These are phyloP conservation scores for Cladosporium sp. DNA, from an alignment of 2,329 filamentous ascomycete genomes.

Conservation along the genomic window DNA sequence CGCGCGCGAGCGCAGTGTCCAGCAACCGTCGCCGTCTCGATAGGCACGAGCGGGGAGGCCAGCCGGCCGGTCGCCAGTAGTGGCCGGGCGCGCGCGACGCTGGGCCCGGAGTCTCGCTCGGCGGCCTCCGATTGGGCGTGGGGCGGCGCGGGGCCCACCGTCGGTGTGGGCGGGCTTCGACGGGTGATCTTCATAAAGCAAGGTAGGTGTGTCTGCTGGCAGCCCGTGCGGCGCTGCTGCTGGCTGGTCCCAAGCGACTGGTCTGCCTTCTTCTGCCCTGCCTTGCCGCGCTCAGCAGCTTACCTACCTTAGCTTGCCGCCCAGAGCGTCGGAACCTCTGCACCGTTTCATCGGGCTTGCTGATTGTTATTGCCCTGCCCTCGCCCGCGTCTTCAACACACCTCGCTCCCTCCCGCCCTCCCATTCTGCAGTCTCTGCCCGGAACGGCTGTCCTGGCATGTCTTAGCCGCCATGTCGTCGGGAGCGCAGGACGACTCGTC, in stretches of 20 bases:
- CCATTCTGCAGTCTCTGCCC: too few relatives aligned
- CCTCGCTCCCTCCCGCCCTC: too few relatives aligned
- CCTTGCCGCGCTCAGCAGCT: conserved; percentile 8
- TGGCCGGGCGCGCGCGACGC: too few relatives aligned
- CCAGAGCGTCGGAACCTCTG: conserved; percentile 6
- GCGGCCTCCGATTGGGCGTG: background rate
- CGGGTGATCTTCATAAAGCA: too few relatives aligned
- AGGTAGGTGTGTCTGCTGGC: background rate
- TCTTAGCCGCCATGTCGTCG: conserved; percentile 1
- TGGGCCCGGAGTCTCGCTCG: too few relatives aligned
- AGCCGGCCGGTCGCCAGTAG: too few relatives aligned
- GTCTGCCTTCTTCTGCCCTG: background rate
- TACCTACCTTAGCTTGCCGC: conserved; percentile 1
- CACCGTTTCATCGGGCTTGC: conserved; percentile 4
- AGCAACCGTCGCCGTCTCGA: too few relatives aligned
- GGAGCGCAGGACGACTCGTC: conserved; percentile 10
- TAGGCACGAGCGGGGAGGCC: too few relatives aligned
- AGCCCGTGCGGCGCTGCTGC: background rate
- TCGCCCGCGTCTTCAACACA: background rate
- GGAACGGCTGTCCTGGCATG: background rate
- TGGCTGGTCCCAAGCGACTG: background rate
- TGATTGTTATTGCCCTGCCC: conserved; percentile 7
- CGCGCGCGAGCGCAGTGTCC: too few relatives aligned
- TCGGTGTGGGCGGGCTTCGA: too few relatives aligned
- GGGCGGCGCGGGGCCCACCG: too few relatives aligned